phyloP scores from a whole-genome alignment of 768 basidiomycete species.

The Podaxis carcinomalis region DNA sequence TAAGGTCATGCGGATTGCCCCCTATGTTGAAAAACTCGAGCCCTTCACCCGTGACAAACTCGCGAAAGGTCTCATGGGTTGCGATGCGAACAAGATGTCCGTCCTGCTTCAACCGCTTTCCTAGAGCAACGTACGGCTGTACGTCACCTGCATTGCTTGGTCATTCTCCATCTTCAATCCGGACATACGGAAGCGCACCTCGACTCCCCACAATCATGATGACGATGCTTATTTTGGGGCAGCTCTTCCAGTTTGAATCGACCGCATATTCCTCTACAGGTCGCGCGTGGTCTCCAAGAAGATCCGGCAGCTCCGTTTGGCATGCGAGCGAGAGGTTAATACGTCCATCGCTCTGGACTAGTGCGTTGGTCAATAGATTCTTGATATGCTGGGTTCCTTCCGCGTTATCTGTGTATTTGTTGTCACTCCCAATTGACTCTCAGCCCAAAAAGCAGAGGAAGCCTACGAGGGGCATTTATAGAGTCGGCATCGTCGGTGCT shows the following conservation, averaged over 20 bases:
- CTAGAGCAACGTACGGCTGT: constrained; percentile 62
- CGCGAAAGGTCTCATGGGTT: constrained; percentile 55
- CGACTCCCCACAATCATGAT: constrained; percentile 68
- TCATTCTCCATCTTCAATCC: neutral
- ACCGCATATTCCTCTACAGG: constrained; percentile 49
- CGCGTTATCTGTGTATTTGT: constrained; percentile 26
- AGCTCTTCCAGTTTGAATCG: constrained; percentile 17
- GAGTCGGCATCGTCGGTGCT: neutral
- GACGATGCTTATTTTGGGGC: constrained; percentile 49
- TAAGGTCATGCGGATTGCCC: constrained; percentile 58
- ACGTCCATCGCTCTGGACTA: constrained; percentile 39
- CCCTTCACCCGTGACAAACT: constrained; percentile 46
- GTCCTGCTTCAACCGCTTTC: constrained; percentile 39
- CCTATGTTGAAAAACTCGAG: constrained; percentile 61
- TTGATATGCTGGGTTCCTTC: constrained; percentile 35
- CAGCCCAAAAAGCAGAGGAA: neutral
- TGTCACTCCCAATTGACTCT: neutral
- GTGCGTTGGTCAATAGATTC: constrained; percentile 38
- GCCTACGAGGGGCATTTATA: neutral
- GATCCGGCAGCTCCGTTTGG: constrained; percentile 44
- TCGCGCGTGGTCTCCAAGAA: constrained; percentile 40
- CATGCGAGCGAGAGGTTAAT: constrained; percentile 45
- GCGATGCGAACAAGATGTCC: constrained; percentile 61
- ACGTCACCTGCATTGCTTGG: constrained; percentile 45
- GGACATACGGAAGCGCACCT: constrained; percentile 29